phyloP scores from a whole-genome alignment of 2,329 filamentous ascomycete species.

The Tolypocladium sp. region DNA sequence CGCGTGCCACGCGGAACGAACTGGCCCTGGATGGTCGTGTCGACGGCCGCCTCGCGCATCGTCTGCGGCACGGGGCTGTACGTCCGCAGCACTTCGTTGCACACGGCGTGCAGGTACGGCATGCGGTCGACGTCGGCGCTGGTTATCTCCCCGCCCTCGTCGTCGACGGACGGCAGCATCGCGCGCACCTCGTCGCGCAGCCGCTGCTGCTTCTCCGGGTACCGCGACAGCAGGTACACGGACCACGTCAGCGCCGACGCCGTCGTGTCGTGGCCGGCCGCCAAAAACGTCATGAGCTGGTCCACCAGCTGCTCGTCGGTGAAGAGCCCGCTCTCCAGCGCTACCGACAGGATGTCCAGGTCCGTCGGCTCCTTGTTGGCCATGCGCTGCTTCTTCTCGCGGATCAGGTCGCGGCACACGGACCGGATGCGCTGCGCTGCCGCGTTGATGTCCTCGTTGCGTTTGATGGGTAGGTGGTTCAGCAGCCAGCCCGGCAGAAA shows the following conservation, averaged over 20 bases:
- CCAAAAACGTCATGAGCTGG: slow-evolving; percentile 85
- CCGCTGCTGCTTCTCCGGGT: slow-evolving; percentile 55
- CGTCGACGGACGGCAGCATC: slow-evolving; percentile 42
- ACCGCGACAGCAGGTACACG: slow-evolving; percentile 56
- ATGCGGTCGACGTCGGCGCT: slow-evolving; percentile 56
- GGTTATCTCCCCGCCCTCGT: slow-evolving; percentile 23
- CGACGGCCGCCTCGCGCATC: slow-evolving; percentile 51
- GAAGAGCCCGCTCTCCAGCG: slow-evolving; percentile 67
- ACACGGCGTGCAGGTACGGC: slow-evolving; percentile 72
- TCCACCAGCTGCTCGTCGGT: slow-evolving; percentile 73
- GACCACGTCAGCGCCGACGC: slow-evolving; percentile 70
- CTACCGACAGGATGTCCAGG: slow-evolving; percentile 72
- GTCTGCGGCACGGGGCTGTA: slow-evolving; percentile 65
- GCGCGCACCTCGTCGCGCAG: slow-evolving; percentile 61
- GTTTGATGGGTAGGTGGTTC: slow-evolving; percentile 54
- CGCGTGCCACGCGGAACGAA: slow-evolving; percentile 62
- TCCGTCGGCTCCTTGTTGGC: slow-evolving; percentile 39
- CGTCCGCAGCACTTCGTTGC: slow-evolving; percentile 67
- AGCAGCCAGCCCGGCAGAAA: slow-evolving; percentile 57
- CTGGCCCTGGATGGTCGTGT: slow-evolving; percentile 57
- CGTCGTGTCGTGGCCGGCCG: slow-evolving; percentile 75
- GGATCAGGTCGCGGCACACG: slow-evolving; percentile 60
- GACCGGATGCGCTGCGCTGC: slow-evolving; percentile 52
- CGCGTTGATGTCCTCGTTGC: slow-evolving; percentile 54
- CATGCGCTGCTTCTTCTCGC: slow-evolving; percentile 53